Conservation (phyloP, 108 stramenopile species). For the Ochromonas danica region DNA sequence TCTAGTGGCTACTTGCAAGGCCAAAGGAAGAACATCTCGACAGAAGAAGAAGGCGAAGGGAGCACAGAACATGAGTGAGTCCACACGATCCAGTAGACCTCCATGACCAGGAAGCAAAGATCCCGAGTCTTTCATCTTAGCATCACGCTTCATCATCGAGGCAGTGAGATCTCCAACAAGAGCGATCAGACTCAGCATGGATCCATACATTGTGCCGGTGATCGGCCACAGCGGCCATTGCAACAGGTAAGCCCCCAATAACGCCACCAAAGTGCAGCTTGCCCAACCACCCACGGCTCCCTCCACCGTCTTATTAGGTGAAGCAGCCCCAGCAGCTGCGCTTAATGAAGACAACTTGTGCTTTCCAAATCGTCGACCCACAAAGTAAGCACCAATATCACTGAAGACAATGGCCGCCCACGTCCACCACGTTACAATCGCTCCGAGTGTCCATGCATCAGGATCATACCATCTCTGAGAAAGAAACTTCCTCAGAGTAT, state of each 20-base stretch:
- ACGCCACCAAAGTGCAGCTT: constrained; percentile 61
- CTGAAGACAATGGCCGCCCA: constrained; percentile 82
- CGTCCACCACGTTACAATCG: constrained; percentile 88
- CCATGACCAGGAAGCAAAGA: constrained; percentile 94
- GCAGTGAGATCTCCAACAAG: constrained; percentile 93
- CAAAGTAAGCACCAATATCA: constrained; percentile 90
- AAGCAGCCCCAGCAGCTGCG: constrained; percentile 80
- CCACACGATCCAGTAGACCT: constrained; percentile 89
- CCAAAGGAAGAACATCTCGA: constrained; percentile 1
- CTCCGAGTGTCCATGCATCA: constrained; percentile 57
- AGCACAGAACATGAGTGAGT: constrained; percentile 90
- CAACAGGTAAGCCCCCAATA: constrained; percentile 79
- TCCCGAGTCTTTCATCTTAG: constrained; percentile 92
- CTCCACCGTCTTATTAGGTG: constrained; percentile 94
- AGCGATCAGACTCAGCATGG: constrained; percentile 68
- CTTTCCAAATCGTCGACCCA: constrained; percentile 71
- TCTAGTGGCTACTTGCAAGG: too few relatives aligned
- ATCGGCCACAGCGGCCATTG: constrained; percentile 79
- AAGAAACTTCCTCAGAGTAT: constrained; percentile 34
- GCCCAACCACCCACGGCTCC: constrained; percentile 83
- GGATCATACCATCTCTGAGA: constrained; percentile 21
- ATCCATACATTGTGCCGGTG: constrained; percentile 79
- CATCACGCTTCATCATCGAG: constrained; percentile 92
- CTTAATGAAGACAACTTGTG: constrained; percentile 72
- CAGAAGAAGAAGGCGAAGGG: constrained; percentile 58